Conservation (phyloP, 805 yeast species). For the Candida hispaniensis region DNA sequence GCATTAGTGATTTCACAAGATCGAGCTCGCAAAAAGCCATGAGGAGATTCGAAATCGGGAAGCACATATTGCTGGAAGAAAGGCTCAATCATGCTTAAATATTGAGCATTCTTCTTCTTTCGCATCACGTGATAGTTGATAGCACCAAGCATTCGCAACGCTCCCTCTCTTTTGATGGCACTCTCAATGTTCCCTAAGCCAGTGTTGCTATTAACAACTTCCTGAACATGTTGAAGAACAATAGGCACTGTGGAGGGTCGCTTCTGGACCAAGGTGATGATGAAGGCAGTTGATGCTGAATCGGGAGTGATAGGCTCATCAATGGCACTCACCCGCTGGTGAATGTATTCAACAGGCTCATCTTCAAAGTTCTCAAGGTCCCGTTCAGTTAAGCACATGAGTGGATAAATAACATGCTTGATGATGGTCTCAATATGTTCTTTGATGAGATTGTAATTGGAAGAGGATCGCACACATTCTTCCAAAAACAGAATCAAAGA, state of each 20-base stretch:
- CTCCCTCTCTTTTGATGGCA: constrained; percentile 66
- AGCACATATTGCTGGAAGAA: constrained; percentile 54
- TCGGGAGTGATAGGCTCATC: constrained; percentile 62
- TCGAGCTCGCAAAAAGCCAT: constrained; percentile 56
- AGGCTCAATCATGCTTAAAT: constrained; percentile 48
- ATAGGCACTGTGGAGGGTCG: constrained; percentile 31
- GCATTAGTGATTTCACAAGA: constrained; percentile 41
- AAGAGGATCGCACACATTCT: constrained; percentile 45
- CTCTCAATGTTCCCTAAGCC: constrained; percentile 27
- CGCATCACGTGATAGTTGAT: constrained; percentile 49
- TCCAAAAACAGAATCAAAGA: constrained; percentile 56
- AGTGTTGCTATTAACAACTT: constrained; percentile 29
- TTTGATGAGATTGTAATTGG: constrained; percentile 56
- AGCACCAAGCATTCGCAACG: constrained; percentile 66
- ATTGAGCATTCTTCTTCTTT: constrained; percentile 45
- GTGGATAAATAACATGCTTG: constrained; percentile 63
- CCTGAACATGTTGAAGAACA: constrained; percentile 48
- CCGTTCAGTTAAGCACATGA: constrained; percentile 36
- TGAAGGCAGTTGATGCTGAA: constrained; percentile 62
- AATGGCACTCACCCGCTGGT: constrained; percentile 50
- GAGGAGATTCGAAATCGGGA: constrained; percentile 57
- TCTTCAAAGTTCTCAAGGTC: constrained; percentile 63
- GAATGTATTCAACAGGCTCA: constrained; percentile 84
- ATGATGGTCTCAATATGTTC: constrained; percentile 57
- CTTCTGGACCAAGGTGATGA: constrained; percentile 43